Base-by-base conservation (phyloP, 2,329 filamentous ascomycete genomes). In the Orbilia ellipsospora region DNA sequence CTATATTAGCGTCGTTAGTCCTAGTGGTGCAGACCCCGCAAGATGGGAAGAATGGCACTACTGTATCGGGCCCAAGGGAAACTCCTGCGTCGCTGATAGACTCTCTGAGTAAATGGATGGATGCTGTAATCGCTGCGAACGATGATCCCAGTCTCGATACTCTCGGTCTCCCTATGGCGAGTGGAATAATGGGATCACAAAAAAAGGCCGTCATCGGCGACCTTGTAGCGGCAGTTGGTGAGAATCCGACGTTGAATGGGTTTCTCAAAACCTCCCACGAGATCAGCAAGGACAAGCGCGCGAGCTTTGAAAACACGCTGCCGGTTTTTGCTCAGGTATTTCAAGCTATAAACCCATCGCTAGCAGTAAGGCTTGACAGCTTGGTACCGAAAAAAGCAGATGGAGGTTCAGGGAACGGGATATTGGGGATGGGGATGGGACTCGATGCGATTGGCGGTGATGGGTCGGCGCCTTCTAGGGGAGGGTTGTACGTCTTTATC, bases 101-200 rank as follows among this genome's bases (percentile, higher is more conserved):
- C 40, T 73, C 78, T 8, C 59, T 79, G 44, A 77, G 69, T 40
- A 78, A 79, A 31, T 80, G 79, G 79, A 79, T 80, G 78, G 79
- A 79, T 48, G 78, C 78, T 8, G 75, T 79, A 4, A 77, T 78
- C 51, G 74, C 78, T 13, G 72, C 60, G 1, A 74, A 68, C 23
- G 76, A 75, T 48, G 68, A 55, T 8, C 68, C 69, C 26, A 77
- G 77, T 1, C 61, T 72, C 1, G 78, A 73, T 23, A 75, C 76
- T 42, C 50, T 77, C 13, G 76, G 73, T 28, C 50, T 77, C 18
- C 56, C 61, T 6, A 36, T 36, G 31, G 31, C 31, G 5, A 59
- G 54, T 23, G 72, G 76, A 4, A 68, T 73, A 8, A 70, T 77
- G 72, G 69, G 61, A 1, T 28, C 48, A 3, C 77, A 78, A 59